Evolutionary conservation across 345 rosid genomes (phyloP), one percentile per base, ranked within the genome.

Genomic region (Jatropha curcas): DNA sequence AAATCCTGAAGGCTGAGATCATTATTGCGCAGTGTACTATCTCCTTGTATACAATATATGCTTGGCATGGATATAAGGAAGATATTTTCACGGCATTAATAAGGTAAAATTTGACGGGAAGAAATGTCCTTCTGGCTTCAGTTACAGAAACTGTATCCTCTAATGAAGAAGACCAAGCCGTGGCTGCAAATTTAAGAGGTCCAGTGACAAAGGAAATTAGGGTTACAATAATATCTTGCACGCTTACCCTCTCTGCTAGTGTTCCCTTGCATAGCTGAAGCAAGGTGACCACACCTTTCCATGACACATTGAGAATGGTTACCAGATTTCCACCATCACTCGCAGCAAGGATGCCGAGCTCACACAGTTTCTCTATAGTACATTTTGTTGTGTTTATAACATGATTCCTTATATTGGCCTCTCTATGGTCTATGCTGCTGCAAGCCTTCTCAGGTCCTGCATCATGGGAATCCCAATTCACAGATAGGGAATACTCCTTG

Each of bases 101-200:
- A 63, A 95, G 86, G 84, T 92, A 92, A 87, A 90, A 95, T 80
- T 92, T 95, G 69, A 89, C 85, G 45, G 98, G 99, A 80, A 92
- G 81, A 80, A 90, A 92, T 60, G 83, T 84, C 85, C 94, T 87
- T 81, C 92, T 87, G 62, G 98, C 92, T 79, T 90, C 99, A 59
- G 83, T 76, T 58, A 82, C 80, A 43, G 96, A 86, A 81, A 94
- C 62, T 34, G 80, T 64, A 61, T 89, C 99, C 81, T 80, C 83
- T 60, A 61, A 79, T 1, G 84, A 74, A 70, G 81, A 83, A 72
- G 86, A 92, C 98, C 97, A 95, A 70, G 82, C 83, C 84, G 75
- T 84, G 73, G 90, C 89, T 68, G 94, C 87, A 76, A 85, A 83
- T 77, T 80, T 83, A 72, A 95, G 84, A 75, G 92, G 88, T 60